Evolutionary conservation across 1,284 basidiomycete species (phyloP), one percentile per base, ranked within the genome.

Genomic region (Cutaneotrichosporon cavernicola): DNA sequence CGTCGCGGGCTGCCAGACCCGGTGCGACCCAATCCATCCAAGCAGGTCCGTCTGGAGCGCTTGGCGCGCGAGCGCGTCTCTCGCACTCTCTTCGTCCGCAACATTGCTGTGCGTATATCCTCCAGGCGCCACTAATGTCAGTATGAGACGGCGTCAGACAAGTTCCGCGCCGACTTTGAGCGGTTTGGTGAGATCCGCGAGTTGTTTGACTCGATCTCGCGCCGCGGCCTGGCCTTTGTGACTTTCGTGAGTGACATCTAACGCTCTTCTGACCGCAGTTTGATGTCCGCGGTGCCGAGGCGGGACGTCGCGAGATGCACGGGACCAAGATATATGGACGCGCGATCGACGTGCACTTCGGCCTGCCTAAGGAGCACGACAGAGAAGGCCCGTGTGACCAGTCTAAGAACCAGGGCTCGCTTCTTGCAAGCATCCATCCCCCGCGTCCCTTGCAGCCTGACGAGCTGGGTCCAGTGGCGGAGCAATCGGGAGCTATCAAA

Each of bases 301-400:
- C 89, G 71, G 95, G 94, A 8, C 85, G 92, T 77, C 91, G 94
- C 63, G 86, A 88, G 43, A 82, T 97, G 65, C 93, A 96, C 81
- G 90, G 90, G 16, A 89, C 87, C 47, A 87, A 90, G 76, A 89
- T 97, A 57, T 88, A 87, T 67, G 89, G 90, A 11, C 85, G 94
- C 38, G 72, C 96, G 90, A 96, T 98, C 77, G 96, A 99, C 82
- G 95, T 99, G 0, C 96, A 99, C 79, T 99, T 94, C 81, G 95
- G 92, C 32, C 82, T 99, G 46, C 96, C 96, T 5, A 89, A 91
- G 66, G 92, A 91, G 71, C 93, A 98, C 62, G 88, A 89, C 65
- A 77, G 83, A 61, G 85, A 81, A 36, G 80, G 87, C 71, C 86
- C 88, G 34, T 88, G 86, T 60, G 90, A 92, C 62, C 85, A 88